Percentiles rank a stretch among this genome's conserved stretches.
Evolutionary conservation across 2,329 filamentous ascomycete genomes (phyloP).

Genomic region (Ascocoryne sarcoides): DNA sequence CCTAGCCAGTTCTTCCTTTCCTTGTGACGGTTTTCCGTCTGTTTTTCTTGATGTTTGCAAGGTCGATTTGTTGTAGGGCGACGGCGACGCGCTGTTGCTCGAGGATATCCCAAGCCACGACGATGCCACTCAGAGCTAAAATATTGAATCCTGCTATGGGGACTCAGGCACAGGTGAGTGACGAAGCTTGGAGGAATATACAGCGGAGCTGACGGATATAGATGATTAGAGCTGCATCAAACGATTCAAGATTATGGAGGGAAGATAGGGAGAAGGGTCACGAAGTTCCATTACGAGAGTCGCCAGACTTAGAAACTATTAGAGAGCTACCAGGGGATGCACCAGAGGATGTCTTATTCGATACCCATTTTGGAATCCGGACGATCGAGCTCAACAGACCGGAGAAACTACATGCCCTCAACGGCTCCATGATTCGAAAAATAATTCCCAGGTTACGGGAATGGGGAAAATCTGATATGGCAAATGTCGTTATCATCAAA

Average conservation of each 20-base stretch:
- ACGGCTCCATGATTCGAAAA: constrained; percentile 90
- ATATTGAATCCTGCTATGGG: constrained; percentile 51
- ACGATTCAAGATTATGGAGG: neutral
- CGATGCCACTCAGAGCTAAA: constrained; percentile 77
- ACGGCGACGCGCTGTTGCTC: constrained; percentile 36
- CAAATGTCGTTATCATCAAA: constrained; percentile 87
- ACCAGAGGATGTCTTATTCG: constrained; percentile 86
- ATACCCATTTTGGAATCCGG: constrained; percentile 78
- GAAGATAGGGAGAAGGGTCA: neutral
- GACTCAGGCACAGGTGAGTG: constrained; percentile 43
- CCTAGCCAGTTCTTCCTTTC: constrained; percentile 4
- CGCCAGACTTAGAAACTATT: no score
- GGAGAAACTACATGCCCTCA: constrained; percentile 82
- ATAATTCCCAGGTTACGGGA: constrained; percentile 83
- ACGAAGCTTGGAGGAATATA: neutral
- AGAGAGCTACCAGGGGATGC: constrained; percentile 49
- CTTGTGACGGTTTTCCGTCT: constrained; percentile 7
- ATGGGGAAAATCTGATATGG: constrained; percentile 91
- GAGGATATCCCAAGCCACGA: constrained; percentile 27
- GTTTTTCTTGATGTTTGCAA: constrained; percentile 47
- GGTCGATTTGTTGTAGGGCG: constrained; percentile 44
- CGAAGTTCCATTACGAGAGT: no score
- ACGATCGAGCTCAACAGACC: constrained; percentile 92
- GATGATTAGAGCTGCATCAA: constrained; percentile 30
- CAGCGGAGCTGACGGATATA: constrained; percentile 18